phyloP scores from a whole-genome alignment of 1,284 basidiomycete species.

The Naganishia sp. region DNA sequence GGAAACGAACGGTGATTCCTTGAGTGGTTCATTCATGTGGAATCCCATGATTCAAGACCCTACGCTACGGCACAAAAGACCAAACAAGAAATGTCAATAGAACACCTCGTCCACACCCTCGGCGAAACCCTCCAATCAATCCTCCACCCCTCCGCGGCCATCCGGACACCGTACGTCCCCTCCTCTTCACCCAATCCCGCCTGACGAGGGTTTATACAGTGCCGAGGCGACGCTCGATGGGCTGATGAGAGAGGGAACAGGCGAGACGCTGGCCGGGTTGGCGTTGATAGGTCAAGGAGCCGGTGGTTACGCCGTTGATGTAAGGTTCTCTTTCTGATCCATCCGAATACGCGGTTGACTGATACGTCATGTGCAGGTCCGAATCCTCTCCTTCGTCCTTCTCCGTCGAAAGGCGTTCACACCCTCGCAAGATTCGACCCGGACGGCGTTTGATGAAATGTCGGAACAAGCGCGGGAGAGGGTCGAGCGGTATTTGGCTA shows the following conservation, averaged over 20 bases:
- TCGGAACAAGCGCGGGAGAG: background rate
- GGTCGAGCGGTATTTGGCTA: constrained; percentile 21
- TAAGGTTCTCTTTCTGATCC: background rate
- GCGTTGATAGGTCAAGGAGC: constrained; percentile 29
- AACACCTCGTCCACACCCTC: constrained; percentile 25
- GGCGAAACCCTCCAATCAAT: constrained; percentile 8
- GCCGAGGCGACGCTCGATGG: constrained; percentile 6
- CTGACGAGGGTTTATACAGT: background rate
- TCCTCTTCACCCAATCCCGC: too few species aligned
- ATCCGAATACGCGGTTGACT: background rate
- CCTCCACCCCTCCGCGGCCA: background rate
- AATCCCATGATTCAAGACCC: too few species aligned
- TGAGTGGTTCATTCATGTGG: too few species aligned
- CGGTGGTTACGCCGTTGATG: constrained; percentile 19
- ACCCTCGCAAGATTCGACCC: background rate
- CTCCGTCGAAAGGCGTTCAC: constrained; percentile 8
- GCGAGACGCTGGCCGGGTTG: constrained; percentile 14
- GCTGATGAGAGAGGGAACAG: background rate
- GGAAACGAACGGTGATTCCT: too few species aligned
- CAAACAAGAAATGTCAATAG: constrained; percentile 7
- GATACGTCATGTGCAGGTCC: constrained; percentile 7
- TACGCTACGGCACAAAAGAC: background rate
- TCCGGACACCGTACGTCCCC: constrained; percentile 17
- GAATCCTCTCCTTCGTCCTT: constrained; percentile 15
- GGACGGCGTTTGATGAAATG: background rate